These are phyloP conservation scores for Talaromyces sp. DNA, from an alignment of 2,329 filamentous ascomycete genomes.

Conservation along the genomic window DNA sequence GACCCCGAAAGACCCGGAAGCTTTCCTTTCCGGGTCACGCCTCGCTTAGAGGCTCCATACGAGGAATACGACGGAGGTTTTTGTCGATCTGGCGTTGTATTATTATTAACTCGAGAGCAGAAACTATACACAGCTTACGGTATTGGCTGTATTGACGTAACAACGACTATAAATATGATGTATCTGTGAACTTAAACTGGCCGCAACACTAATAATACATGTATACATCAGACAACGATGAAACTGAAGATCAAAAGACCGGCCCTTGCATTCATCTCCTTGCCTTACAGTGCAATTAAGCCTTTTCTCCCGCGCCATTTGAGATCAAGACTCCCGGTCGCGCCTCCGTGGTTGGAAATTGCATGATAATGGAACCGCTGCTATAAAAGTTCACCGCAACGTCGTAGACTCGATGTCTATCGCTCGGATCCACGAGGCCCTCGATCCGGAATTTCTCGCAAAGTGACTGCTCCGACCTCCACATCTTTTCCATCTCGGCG, in stretches of 20 bases:
- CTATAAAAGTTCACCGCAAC: neutral
- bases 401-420: neutral
- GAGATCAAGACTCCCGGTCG: neutral
- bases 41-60: neutral
- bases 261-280: neutral
- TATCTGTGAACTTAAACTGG: too few relatives aligned
- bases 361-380: neutral
- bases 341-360: neutral
- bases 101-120: neutral
- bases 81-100: neutral
- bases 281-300: neutral
- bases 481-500: neutral
- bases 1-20: neutral
- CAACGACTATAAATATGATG: too few relatives aligned
- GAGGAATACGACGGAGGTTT: neutral
- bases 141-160: neutral
- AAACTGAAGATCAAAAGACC: neutral
- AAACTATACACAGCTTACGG: neutral
- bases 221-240: too few relatives aligned
- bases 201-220: too few relatives aligned
- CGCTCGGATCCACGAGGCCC: neutral
- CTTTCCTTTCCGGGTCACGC: neutral
- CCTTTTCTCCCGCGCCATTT: neutral
- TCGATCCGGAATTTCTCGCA: neutral
- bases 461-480: neutral